Percentiles rank a stretch among this genome's conserved stretches.
Conservation (phyloP, 73 alveolate species). For the Effrenium voratum region DNA sequence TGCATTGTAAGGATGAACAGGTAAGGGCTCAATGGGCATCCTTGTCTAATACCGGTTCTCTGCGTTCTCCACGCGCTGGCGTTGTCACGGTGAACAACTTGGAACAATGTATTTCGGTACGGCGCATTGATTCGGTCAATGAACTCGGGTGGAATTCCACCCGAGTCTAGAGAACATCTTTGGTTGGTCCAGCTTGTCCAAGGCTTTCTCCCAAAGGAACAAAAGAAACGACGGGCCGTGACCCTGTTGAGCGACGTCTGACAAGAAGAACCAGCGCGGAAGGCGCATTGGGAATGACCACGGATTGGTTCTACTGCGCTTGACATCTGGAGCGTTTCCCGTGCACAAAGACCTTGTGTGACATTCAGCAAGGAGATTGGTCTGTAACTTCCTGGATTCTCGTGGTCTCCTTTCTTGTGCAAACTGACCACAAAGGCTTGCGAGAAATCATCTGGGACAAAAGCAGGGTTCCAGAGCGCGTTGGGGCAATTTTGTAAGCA, state of each 20-base stretch:
- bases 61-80: neutral
- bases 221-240: neutral
- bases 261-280: neutral
- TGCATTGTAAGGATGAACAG: neutral
- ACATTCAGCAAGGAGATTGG: neutral
- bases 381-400: neutral
- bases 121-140: neutral
- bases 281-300: neutral
- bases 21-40: too few species aligned
- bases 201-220: neutral
- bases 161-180: neutral
- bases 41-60: neutral
- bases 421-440: neutral
- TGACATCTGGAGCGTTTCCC: neutral
- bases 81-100: neutral
- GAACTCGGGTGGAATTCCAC: neutral
- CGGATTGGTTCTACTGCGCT: neutral
- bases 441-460: neutral
- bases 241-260: neutral
- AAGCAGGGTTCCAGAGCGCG: neutral
- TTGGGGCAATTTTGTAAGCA: neutral
- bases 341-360: neutral
- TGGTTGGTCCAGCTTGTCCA: slow-evolving; percentile 3
- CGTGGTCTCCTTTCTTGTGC: neutral
- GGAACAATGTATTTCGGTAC: neutral